Evolutionary conservation across 257 asterid species (phyloP), one percentile per base, ranked within the genome.

Genomic region (Echium plantagineum): DNA sequence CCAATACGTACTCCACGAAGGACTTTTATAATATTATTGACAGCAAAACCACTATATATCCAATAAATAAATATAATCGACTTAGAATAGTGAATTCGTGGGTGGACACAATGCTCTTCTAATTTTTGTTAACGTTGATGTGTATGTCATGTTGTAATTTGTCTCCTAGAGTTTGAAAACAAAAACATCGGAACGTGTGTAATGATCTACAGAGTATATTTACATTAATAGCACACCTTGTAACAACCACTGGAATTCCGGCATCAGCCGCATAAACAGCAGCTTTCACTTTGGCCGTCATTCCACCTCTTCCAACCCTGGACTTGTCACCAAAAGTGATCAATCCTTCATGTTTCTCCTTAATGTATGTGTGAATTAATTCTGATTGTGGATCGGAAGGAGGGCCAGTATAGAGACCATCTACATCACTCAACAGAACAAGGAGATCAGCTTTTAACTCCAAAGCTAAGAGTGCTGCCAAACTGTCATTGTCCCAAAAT

Each of bases 241-340:
- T 75, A 31, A 87, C 79, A 68, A 87, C 80, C 59, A 87, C 96
- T 18, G 96, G 94, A 57, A 84, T 76, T 53, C 89, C 94, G 21
- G 91, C 71, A 59, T 79, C 66, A 31, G 94, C 86, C 28, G 94
- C 88, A 47, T 69, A 78, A 53, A 77, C 69, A 51, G 96, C 96
- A 53, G 96, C 96, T 72, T 87, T 87, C 53, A 87, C 96, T 76
- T 87, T 85, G 46, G 96, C 94, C 18, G 87, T 78, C 96, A 87
- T 87, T 10, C 96, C 96, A 19, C 96, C 96, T 72, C 96, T 74
- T 64, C 96, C 96, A 32, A 87, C 90, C 71, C 96, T 79, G 38
- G 96, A 87, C 76, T 87, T 87, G 75, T 87, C 94, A 48, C 96
- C 96, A 52, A 87, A 87, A 38, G 85, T 81, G 59, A 87, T 79